Conservation (phyloP, 352 stramenopile species). For the Stramenopiles sp. region DNA sequence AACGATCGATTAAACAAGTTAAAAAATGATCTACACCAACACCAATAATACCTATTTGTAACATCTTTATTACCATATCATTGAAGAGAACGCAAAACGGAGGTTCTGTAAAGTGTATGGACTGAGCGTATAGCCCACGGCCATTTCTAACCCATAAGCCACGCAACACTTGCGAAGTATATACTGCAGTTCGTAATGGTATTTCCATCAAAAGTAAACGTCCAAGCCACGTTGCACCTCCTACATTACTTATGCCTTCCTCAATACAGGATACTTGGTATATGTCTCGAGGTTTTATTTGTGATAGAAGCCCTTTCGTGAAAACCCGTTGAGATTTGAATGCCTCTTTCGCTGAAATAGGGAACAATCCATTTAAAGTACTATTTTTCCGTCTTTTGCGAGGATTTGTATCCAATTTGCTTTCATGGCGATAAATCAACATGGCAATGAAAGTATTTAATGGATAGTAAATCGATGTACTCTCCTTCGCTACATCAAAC, state of each 20-base stretch:
- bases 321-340: constrained; percentile 9
- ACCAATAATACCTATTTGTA: constrained; percentile 37
- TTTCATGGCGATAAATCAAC: too few relatives aligned
- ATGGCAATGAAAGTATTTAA: too few relatives aligned
- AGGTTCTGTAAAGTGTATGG: not conserved
- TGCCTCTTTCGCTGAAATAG: too few relatives aligned
- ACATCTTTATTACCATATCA: constrained; percentile 44
- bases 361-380: too few relatives aligned
- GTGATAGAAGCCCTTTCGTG: constrained; percentile 26
- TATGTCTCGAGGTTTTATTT: constrained; percentile 32
- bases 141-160: constrained; percentile 57
- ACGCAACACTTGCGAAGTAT: constrained; percentile 46
- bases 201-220: constrained; percentile 38
- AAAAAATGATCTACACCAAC: constrained; percentile 44
- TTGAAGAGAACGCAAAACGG: constrained; percentile 12
- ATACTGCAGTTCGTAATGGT: constrained; percentile 41
- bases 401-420: too few relatives aligned
- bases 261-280: constrained; percentile 24
- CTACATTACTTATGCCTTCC: not conserved
- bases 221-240: constrained; percentile 19
- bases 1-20: constrained; percentile 49
- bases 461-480: too few relatives aligned
- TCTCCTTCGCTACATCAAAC: too few relatives aligned
- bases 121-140: constrained; percentile 25
- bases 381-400: too few relatives aligned